Evolutionary conservation across 2,329 filamentous ascomycete genomes (phyloP).

Genomic region (Camillea tinctor): DNA sequence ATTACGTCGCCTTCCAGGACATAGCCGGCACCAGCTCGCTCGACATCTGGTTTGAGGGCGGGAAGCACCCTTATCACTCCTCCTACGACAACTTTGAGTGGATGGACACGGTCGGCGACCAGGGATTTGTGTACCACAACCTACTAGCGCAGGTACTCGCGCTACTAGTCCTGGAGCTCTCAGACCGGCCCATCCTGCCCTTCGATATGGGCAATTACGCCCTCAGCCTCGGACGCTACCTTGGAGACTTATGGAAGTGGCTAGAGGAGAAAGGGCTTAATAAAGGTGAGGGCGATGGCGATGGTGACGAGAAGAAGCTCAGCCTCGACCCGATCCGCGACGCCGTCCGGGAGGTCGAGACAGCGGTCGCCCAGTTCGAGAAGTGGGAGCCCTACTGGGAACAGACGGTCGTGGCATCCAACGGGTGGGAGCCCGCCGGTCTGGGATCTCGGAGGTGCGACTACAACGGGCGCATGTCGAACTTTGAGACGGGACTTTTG

Average conservation of each 20-base stretch:
- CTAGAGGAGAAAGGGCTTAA: slow-evolving; percentile 52
- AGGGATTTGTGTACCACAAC: slow-evolving; percentile 77
- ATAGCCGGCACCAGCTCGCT: slow-evolving; percentile 86
- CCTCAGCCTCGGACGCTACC: slow-evolving; percentile 60
- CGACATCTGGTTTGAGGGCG: slow-evolving; percentile 75
- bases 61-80: slow-evolving; percentile 69
- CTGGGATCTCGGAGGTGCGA: slow-evolving; percentile 66
- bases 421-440: slow-evolving; percentile 72
- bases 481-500: slow-evolving; percentile 79
- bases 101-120: slow-evolving; percentile 79
- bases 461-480: slow-evolving; percentile 76
- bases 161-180: slow-evolving; percentile 80
- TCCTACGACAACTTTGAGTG: slow-evolving; percentile 90
- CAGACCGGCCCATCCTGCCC: slow-evolving; percentile 77
- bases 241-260: slow-evolving; percentile 66
- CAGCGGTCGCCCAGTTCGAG: slow-evolving; percentile 63
- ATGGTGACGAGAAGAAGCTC: slow-evolving; percentile 35
- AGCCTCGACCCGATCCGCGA: slow-evolving; percentile 60
- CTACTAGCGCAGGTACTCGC: slow-evolving; percentile 76
- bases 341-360: slow-evolving; percentile 60
- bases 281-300: slow-evolving; percentile 18
- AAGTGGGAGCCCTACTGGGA: slow-evolving; percentile 80
- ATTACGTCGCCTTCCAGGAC: slow-evolving; percentile 88
- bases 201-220: slow-evolving; percentile 79
- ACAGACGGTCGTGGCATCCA: slow-evolving; percentile 64